Conservation (phyloP, 2,329 filamentous ascomycete genomes). For the Penicillium verrucosum region DNA sequence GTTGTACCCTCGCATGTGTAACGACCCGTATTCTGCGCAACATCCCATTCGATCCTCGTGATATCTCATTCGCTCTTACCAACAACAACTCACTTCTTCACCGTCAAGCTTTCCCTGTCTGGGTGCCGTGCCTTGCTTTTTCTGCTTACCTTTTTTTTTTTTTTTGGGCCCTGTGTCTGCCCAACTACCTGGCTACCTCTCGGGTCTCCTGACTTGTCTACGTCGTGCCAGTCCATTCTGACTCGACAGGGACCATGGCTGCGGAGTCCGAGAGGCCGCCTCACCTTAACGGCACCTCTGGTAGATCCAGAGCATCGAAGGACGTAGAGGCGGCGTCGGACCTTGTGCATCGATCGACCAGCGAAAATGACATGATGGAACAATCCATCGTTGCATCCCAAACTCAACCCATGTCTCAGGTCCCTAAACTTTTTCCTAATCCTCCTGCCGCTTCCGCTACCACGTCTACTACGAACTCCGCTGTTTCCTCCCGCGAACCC, state of each 20-base stretch:
- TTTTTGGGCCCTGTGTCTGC: conserved; percentile 21
- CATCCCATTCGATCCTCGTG: conserved; percentile 17
- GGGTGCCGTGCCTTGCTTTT: conserved; percentile 21
- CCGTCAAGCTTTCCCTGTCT: conserved; percentile 18
- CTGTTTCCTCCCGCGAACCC: conserved; percentile 48
- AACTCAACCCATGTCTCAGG: conserved; percentile 29
- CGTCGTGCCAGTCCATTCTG: conserved; percentile 28
- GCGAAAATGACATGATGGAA: conserved; percentile 31
- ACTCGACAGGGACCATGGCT: conserved; percentile 32
- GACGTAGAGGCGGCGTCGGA: conserved; percentile 26
- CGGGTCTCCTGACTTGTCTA: conserved; percentile 36
- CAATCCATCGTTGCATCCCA: conserved; percentile 29
- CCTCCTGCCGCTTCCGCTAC: conserved; percentile 29
- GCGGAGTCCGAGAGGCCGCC: conserved; percentile 39
- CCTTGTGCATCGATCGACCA: conserved; percentile 27
- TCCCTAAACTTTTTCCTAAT: conserved; percentile 33
- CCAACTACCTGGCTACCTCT: conserved; percentile 32
- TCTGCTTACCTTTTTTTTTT: conserved; percentile 11
- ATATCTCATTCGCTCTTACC: conserved; percentile 19
- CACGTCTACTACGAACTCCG: conserved; percentile 45
- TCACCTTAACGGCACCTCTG: conserved; percentile 31
- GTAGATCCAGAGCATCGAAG: conserved; percentile 29
- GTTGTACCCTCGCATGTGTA: conserved; percentile 32
- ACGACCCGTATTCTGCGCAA: conserved; percentile 31
- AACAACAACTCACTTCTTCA: conserved; percentile 19